Evolutionary conservation across 2,329 filamentous ascomycete species (phyloP).

Genomic region (Cladophialophora exuberans): DNA sequence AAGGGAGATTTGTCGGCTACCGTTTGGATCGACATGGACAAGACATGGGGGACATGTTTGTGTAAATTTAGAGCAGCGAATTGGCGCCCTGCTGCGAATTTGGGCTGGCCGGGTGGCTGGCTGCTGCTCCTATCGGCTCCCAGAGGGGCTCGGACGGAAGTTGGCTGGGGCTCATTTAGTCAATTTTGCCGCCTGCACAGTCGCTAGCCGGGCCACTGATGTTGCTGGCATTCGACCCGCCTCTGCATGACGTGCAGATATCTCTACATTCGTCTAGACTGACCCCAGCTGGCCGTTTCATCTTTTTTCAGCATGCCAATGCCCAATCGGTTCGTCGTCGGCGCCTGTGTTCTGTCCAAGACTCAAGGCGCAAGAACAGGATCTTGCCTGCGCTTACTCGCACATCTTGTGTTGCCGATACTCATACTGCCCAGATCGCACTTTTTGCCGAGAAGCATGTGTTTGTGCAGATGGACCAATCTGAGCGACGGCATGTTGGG

Average conservation of each 20-base stretch:
- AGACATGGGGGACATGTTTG: conserved; percentile 6
- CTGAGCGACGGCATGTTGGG: too few species aligned
- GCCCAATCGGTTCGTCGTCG: neutral
- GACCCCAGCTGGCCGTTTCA: conserved; percentile 7
- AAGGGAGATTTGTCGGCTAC: conserved; percentile 27
- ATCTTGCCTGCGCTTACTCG: neutral
- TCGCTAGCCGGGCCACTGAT: conserved; percentile 17
- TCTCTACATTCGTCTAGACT: neutral
- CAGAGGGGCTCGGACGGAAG: conserved; percentile 8
- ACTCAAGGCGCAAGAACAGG: too few species aligned
- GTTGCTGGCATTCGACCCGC: neutral
- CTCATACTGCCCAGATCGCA: too few species aligned
- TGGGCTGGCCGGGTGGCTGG: conserved; percentile 17
- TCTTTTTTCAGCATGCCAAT: neutral
- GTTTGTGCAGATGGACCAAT: too few species aligned
- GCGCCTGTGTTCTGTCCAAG: too few species aligned
- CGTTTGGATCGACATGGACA: conserved; percentile 11
- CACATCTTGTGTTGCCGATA: too few species aligned
- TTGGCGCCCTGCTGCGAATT: conserved; percentile 18
- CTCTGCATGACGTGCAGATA: conserved; percentile 20
- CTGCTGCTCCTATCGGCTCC: conserved; percentile 18
- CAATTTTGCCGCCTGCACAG: conserved; percentile 26
- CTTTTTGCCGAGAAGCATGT: too few species aligned
- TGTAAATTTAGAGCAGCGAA: conserved; percentile 22
- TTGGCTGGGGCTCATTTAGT: conserved; percentile 22